phyloP scores from a whole-genome alignment of 495 filamentous ascomycete genomes.

The Penicillium paxilli region DNA sequence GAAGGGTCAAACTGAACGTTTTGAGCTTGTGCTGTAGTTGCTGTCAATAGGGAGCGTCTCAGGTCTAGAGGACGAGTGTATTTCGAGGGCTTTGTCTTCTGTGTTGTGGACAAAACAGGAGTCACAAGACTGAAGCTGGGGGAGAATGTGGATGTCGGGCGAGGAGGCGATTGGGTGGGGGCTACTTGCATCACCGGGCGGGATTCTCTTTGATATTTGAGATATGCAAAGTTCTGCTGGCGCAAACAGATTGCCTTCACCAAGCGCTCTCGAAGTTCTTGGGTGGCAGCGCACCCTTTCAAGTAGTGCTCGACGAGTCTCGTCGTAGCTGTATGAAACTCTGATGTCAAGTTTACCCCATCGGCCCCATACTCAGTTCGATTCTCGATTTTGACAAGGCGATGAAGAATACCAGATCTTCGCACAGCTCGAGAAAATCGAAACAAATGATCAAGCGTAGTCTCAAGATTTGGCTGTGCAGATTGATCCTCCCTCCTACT shows the following conservation, averaged over 20 bases:
- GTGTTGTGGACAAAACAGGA: neutral
- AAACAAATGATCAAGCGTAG: slow-evolving; percentile 10
- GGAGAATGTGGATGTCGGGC: neutral
- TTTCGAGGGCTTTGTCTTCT: neutral
- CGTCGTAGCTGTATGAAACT: neutral
- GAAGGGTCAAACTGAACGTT: neutral
- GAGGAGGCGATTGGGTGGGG: neutral
- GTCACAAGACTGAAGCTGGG: neutral
- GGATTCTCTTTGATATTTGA: neutral
- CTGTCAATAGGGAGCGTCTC: neutral
- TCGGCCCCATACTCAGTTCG: neutral
- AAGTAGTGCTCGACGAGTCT: neutral
- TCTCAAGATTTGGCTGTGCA: neutral
- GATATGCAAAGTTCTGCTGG: neutral
- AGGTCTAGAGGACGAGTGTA: neutral
- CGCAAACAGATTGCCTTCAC: neutral
- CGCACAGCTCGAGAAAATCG: slow-evolving; percentile 14
- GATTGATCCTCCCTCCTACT: neutral
- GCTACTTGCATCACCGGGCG: neutral
- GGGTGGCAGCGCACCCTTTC: neutral
- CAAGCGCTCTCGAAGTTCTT: neutral
- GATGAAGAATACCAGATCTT: slow-evolving; percentile 18
- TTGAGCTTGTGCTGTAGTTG: neutral
- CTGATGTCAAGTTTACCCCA: neutral
- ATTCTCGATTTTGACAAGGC: slow-evolving; percentile 11